Percentiles rank a stretch among this genome's conserved stretches.
Evolutionary conservation across 2,329 filamentous ascomycete genomes (phyloP).

Genomic region (Fusarium tjaetaba): DNA sequence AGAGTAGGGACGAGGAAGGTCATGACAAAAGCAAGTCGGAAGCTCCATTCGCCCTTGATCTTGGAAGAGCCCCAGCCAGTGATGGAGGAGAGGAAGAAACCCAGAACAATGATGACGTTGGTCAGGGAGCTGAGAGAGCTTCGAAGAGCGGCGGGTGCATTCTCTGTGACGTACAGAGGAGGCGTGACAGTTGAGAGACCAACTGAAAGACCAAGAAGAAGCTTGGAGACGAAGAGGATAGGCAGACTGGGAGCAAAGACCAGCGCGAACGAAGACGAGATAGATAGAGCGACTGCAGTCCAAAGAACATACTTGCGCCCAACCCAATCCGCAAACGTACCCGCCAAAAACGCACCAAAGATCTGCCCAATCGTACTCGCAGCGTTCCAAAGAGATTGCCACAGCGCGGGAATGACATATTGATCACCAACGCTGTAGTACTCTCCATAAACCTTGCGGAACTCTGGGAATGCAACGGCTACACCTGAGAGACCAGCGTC

Average conservation of each 20-base stretch:
- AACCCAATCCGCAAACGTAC: slow-evolving; percentile 40
- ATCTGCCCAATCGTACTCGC: slow-evolving; percentile 49
- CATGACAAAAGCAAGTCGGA: slow-evolving; percentile 42
- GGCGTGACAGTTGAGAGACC: slow-evolving; percentile 43
- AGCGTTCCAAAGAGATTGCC: slow-evolving; percentile 52
- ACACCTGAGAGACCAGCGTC: slow-evolving; percentile 50
- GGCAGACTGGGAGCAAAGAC: slow-evolving; percentile 43
- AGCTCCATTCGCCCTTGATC: slow-evolving; percentile 44
- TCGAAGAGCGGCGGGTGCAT: slow-evolving; percentile 42
- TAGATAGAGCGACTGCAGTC: slow-evolving; percentile 36
- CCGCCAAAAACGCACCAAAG: slow-evolving; percentile 42
- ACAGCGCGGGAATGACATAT: slow-evolving; percentile 49
- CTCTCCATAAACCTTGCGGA: slow-evolving; percentile 47
- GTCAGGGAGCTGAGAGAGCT: slow-evolving; percentile 43
- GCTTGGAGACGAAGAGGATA: slow-evolving; percentile 44
- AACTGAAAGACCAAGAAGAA: slow-evolving; percentile 41
- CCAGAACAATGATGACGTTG: slow-evolving; percentile 45
- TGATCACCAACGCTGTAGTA: slow-evolving; percentile 45
- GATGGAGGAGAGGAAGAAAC: slow-evolving; percentile 45
- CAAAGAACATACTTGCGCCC: slow-evolving; percentile 40
- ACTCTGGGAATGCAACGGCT: slow-evolving; percentile 49
- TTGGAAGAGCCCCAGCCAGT: slow-evolving; percentile 43
- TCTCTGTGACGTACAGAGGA: slow-evolving; percentile 45
- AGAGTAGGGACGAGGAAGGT: slow-evolving; percentile 43
- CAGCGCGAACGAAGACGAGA: slow-evolving; percentile 42